Evolutionary conservation across 306 rosid species (phyloP).

Genomic region (Coriaria nepalensis): DNA sequence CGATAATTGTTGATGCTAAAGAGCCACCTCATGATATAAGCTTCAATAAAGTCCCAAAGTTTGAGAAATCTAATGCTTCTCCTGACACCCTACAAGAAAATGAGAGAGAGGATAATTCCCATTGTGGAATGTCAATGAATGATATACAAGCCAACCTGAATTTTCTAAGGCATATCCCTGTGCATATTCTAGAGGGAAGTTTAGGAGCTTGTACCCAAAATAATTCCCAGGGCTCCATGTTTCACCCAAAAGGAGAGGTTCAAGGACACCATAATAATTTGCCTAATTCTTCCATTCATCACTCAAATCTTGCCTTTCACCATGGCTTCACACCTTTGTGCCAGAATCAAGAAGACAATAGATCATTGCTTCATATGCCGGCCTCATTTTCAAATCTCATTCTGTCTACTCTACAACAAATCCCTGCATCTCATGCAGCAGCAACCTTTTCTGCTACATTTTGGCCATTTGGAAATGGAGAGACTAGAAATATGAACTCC

Average conservation of each 20-base stretch:
- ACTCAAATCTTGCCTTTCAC: conserved; percentile 38
- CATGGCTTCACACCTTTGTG: conserved; percentile 40
- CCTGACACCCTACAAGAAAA: conserved; percentile 13
- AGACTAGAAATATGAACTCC: conserved; percentile 42
- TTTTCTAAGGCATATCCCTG: conserved; percentile 80
- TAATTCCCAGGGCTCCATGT: conserved; percentile 34
- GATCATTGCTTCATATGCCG: conserved; percentile 46
- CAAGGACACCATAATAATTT: conserved; percentile 36
- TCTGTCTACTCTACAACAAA: conserved; percentile 67
- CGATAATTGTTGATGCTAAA: conserved; percentile 27
- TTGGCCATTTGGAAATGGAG: conserved; percentile 60
- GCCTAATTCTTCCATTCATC: conserved; percentile 44
- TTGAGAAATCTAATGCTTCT: too few relatives aligned
- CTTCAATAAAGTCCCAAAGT: too few relatives aligned
- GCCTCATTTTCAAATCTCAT: conserved; percentile 59
- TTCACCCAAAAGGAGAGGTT: conserved; percentile 46
- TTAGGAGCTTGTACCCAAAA: conserved; percentile 36
- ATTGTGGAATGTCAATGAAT: conserved; percentile 33
- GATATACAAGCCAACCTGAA: conserved; percentile 59
- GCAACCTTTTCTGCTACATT: conserved; percentile 73
- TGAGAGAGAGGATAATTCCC: conserved; percentile 40
- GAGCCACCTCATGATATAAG: background rate
- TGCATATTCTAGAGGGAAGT: conserved; percentile 76
- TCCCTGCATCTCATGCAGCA: conserved; percentile 86
- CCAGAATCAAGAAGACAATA: conserved; percentile 40